phyloP scores from a whole-genome alignment of 2,329 filamentous ascomycete species.

The Pseudogymnoascus sp. region DNA sequence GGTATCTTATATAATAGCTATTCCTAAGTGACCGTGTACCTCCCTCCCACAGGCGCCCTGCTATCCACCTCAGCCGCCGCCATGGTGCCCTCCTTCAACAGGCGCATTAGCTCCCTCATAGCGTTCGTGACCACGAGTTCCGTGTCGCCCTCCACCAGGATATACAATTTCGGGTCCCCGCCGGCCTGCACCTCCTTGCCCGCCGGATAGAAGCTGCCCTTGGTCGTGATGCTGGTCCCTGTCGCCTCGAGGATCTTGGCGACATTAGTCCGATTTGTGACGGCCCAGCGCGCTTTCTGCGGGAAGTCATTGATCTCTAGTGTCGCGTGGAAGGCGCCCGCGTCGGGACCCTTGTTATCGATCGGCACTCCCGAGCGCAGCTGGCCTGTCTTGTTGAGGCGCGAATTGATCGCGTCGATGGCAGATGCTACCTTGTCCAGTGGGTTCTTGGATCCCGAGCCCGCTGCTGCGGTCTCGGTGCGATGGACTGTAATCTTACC shows the following conservation, averaged over 20 bases:
- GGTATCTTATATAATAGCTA: background rate
- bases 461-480: slow-evolving; percentile 48
- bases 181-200: slow-evolving; percentile 72
- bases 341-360: slow-evolving; percentile 97
- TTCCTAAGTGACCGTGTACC: slow-evolving; percentile 74
- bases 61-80: slow-evolving; percentile 82
- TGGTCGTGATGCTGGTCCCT: slow-evolving; percentile 93
- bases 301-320: slow-evolving; percentile 99
- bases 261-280: slow-evolving; percentile 97
- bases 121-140: slow-evolving; percentile 86
- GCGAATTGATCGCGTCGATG: slow-evolving; percentile 82
- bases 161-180: slow-evolving; percentile 89
- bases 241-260: slow-evolving; percentile 95
- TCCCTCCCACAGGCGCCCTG: slow-evolving; percentile 67
- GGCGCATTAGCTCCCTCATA: slow-evolving; percentile 78
- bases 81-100: slow-evolving; percentile 84
- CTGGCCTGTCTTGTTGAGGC: slow-evolving; percentile 80
- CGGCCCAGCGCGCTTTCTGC: slow-evolving; percentile 95
- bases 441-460: slow-evolving; percentile 47
- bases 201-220: slow-evolving; percentile 78
- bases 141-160: slow-evolving; percentile 94
- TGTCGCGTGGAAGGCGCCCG: slow-evolving; percentile 91
- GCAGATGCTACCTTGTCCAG: slow-evolving; percentile 86
- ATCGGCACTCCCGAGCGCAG: slow-evolving; percentile 88
- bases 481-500: slow-evolving; percentile 67